Percentiles rank a stretch among this genome's conserved stretches.
These are phyloP conservation scores for Colletotrichum sp. DNA, from an alignment of 2,329 filamentous ascomycete species.

Conservation along the genomic window DNA sequence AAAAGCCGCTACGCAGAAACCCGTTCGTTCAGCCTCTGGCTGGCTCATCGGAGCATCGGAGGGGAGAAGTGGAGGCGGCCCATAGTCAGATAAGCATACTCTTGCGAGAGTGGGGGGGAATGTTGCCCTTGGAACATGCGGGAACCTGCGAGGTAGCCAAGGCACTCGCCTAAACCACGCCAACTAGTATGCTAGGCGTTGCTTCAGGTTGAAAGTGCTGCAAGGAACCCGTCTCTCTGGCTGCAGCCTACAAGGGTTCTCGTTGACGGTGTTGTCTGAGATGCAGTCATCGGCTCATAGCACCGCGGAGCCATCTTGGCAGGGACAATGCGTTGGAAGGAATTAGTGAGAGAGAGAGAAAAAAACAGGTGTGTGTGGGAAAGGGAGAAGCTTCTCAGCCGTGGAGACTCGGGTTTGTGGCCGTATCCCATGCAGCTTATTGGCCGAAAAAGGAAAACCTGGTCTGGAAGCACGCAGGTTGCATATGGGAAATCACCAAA, in stretches of 20 bases:
- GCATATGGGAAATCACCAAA: slow-evolving; percentile 1
- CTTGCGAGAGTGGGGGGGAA: not conserved
- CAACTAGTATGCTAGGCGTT: not conserved
- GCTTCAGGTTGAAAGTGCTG: slow-evolving; percentile 13
- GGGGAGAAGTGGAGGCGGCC: not conserved
- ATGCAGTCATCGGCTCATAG: slow-evolving; percentile 7
- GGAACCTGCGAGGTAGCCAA: not conserved
- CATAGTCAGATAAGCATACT: not conserved
- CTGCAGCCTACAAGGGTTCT: slow-evolving; percentile 12
- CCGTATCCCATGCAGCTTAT: not conserved
- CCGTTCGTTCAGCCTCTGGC: not conserved
- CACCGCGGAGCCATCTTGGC: not conserved
- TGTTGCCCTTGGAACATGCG: not conserved
- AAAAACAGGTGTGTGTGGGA: not conserved
- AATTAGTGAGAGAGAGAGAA: not conserved
- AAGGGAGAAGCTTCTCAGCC: not conserved
- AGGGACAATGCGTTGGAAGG: not conserved
- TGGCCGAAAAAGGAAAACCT: not conserved
- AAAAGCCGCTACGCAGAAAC: not conserved
- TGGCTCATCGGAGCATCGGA: not conserved
- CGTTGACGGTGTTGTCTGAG: slow-evolving; percentile 2
- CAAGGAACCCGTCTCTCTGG: slow-evolving; percentile 6
- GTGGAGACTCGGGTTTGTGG: not conserved
- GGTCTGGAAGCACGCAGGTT: not conserved
- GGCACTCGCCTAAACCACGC: not conserved